Evolutionary conservation across 371 early-diverging fungal genomes (phyloP), one percentile per base, ranked within the genome.

Genomic region (Mucor indicus): DNA sequence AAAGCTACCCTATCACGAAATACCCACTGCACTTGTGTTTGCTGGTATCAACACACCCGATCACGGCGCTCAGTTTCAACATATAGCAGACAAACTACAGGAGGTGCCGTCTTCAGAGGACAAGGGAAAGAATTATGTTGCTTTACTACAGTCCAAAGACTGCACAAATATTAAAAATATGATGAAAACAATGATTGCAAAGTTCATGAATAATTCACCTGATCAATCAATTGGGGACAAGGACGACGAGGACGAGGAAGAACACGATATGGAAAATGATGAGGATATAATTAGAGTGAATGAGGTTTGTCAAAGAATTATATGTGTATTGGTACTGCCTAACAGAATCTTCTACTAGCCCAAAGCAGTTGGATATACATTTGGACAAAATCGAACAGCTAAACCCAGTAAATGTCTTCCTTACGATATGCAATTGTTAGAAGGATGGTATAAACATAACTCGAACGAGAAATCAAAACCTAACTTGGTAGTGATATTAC

Each of bases 401-500:
- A 67, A 55, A 27, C 38, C 53, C 2, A 55, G 55, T 43, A 54
- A 60, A 44, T 54, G 50, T 8, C 41, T 54, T 19, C 62, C 69
- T n/a, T 80, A 81, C 47, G 86, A 87, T 47, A 75, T 86, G 64
- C 73, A 80, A 45, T 64, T 75, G 33, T 63, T 86, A 20, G 76
- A 77, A 42, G 79, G 75, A 38, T 90, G 88, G 90, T 86, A 81
- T 44, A 60, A 53, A 39, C 64, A 77, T 35, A 38, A 72, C 6
- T 8, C 47, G 38, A 12, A 19, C 35, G 8, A 38, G 29, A 17
- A 33, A 46, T 9, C 13, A 33, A 40, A 36, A 3, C 64, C 77
- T 0, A 83, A 76, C 7, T 51, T 91, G 1, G 89, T 92, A 1
- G 65, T 92, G 13, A 80, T 92, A 15, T 51, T 95, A 19, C 89